Conservation (phyloP, 768 basidiomycete genomes). For the Inosperma sp. region DNA sequence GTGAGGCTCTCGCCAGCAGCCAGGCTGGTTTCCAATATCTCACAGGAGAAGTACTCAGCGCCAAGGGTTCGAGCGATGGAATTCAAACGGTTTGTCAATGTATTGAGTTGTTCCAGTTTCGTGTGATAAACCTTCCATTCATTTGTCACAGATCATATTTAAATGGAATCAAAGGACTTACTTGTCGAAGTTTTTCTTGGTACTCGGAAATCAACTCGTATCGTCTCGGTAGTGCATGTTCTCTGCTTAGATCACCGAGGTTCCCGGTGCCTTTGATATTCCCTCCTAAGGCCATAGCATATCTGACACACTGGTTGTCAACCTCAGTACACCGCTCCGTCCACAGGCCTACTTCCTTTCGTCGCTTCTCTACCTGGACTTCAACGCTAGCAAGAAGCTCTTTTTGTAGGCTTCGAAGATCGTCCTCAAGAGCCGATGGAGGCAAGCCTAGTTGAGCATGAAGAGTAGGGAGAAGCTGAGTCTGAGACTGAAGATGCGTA, state of each 20-base stretch:
- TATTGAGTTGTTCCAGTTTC: conserved; percentile 69
- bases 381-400: conserved; percentile 76
- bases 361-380: conserved; percentile 59
- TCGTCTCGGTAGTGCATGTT: conserved; percentile 66
- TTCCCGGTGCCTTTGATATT: conserved; percentile 62
- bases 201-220: conserved; percentile 63
- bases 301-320: conserved; percentile 61
- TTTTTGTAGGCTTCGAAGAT: conserved; percentile 67
- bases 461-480: conserved; percentile 73
- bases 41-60: conserved; percentile 50
- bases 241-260: conserved; percentile 66
- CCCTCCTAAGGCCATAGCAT: conserved; percentile 66
- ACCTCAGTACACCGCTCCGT: conserved; percentile 55
- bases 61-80: conserved; percentile 58
- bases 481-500: conserved; percentile 74
- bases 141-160: not conserved
- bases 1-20: conserved; percentile 38
- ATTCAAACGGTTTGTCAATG: conserved; percentile 62
- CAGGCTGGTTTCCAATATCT: conserved; percentile 46
- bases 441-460: conserved; percentile 85
- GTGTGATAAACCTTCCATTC: conserved; percentile 59
- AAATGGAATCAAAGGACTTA: conserved; percentile 56
- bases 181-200: conserved; percentile 79
- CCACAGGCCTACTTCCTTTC: conserved; percentile 78
- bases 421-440: conserved; percentile 72